A percentile compares a stretch with the other conserved stretches of the same genome.
phyloP scores from a whole-genome alignment of 257 asterid species.

The Forsythia suspensa region DNA sequence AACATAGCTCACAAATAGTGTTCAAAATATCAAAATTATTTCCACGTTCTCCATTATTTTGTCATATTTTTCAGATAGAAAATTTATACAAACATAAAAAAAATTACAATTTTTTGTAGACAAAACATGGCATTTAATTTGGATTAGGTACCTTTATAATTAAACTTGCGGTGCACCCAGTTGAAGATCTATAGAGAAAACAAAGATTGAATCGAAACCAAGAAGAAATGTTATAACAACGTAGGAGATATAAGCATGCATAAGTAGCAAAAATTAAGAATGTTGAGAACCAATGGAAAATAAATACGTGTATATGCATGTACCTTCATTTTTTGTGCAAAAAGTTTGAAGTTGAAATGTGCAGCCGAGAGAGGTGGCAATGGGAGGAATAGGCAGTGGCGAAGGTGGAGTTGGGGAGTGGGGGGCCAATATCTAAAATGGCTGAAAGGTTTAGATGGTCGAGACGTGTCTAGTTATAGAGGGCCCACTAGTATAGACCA shows the following conservation, averaged over 20 bases:
- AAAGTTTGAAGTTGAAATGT: conserved; percentile 35
- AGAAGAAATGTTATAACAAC: not conserved
- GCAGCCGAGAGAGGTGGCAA: conserved; percentile 3
- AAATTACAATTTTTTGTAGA: not conserved
- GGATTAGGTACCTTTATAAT: conserved; percentile 45
- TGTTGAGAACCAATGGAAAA: not conserved
- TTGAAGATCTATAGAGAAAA: conserved; percentile 55
- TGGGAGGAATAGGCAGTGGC: conserved; percentile 2
- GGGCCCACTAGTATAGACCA: conserved; percentile 23
- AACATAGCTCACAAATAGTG: not conserved
- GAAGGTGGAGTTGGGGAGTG: conserved; percentile 1
- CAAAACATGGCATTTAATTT: not conserved
- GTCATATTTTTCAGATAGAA: not conserved
- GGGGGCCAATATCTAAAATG: conserved; percentile 13
- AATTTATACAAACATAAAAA: not conserved
- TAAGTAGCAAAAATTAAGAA: not conserved
- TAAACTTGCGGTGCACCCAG: conserved; percentile 73
- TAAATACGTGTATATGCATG: conserved; percentile 12
- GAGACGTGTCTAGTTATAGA: conserved; percentile 21
- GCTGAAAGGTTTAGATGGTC: not conserved
- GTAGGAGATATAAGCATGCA: not conserved
- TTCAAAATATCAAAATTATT: not conserved
- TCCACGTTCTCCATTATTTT: not conserved
- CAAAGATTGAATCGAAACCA: not conserved
- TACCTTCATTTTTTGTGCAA: conserved; percentile 33